Conservation (phyloP, 2,329 filamentous ascomycete species). For the Chaetomiaceae sp. region DNA sequence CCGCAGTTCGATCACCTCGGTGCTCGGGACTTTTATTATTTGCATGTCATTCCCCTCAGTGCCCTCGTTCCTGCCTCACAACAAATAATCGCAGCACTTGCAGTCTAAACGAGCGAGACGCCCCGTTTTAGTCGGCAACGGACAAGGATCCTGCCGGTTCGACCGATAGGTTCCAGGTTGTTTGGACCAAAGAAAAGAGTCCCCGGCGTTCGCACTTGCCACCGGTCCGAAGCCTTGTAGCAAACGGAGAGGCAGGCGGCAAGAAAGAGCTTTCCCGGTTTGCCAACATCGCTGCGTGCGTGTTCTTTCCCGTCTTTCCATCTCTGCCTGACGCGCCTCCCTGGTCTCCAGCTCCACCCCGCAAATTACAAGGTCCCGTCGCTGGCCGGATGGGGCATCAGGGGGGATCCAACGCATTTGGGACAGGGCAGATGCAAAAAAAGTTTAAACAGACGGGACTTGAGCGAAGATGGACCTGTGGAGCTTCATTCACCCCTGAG, state of each 20-base stretch:
- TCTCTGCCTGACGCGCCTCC: neutral
- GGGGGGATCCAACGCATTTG: no score
- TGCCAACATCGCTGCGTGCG: no score
- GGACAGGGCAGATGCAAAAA: no score
- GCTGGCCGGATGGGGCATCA: no score
- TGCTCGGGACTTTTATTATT: no score
- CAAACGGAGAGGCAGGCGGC: neutral
- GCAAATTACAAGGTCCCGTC: constrained; percentile 6
- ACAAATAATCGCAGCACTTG: neutral
- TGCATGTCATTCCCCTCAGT: neutral
- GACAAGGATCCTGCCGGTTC: neutral
- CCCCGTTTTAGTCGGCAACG: neutral
- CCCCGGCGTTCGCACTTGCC: constrained; percentile 5
- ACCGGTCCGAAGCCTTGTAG: neutral
- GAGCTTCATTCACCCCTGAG: no score
- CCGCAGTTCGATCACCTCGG: no score
- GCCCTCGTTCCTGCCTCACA: neutral
- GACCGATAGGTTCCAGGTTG: no score
- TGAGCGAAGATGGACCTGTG: no score
- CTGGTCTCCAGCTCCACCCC: neutral
- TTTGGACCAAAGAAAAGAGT: neutral
- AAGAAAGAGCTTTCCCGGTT: constrained; percentile 3
- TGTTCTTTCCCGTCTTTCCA: neutral
- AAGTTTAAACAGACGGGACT: no score
- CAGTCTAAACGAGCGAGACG: neutral